Conservation (phyloP, 164 flowering plant genomes). For the Liquidambar formosana region DNA sequence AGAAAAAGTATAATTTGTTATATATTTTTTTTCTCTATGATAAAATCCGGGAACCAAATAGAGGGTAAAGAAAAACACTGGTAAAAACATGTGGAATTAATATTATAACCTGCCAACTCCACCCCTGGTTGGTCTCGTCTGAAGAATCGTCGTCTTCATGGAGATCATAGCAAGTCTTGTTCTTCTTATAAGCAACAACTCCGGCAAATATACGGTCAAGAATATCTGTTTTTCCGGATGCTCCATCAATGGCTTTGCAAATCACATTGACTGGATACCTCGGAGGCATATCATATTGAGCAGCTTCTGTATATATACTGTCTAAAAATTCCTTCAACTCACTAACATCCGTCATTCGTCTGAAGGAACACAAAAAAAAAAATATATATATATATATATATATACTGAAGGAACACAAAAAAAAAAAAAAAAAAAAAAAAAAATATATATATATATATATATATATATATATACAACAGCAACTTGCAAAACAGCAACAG, state of each 20-base stretch:
- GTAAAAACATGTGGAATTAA: too few species aligned
- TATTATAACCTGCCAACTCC: slow-evolving; percentile 51
- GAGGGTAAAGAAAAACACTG: too few species aligned
- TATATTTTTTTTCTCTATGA: too few species aligned
- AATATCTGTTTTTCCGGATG: slow-evolving; percentile 6
- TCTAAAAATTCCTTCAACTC: slow-evolving; percentile 6
- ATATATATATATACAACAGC: too few species aligned
- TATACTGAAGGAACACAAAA: too few species aligned
- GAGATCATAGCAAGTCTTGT: slow-evolving; percentile 13
- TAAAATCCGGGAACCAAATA: too few species aligned
- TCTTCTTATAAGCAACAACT: slow-evolving; percentile 14
- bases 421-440: too few species aligned
- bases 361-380: neutral
- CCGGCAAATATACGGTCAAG: slow-evolving; percentile 23
- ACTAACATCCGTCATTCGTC: neutral
- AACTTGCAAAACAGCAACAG: too few species aligned
- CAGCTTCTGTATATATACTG: slow-evolving; percentile 5
- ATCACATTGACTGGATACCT: slow-evolving; percentile 8
- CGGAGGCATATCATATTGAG: slow-evolving; percentile 29
- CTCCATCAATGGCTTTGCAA: slow-evolving; percentile 26
- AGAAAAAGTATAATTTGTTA: too few species aligned
- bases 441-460: too few species aligned
- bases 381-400: too few species aligned
- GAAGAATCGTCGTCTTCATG: neutral
- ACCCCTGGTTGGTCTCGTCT: slow-evolving; percentile 27